phyloP scores from a whole-genome alignment of 2,329 filamentous ascomycete genomes.

The Aspergillus glaucus region DNA sequence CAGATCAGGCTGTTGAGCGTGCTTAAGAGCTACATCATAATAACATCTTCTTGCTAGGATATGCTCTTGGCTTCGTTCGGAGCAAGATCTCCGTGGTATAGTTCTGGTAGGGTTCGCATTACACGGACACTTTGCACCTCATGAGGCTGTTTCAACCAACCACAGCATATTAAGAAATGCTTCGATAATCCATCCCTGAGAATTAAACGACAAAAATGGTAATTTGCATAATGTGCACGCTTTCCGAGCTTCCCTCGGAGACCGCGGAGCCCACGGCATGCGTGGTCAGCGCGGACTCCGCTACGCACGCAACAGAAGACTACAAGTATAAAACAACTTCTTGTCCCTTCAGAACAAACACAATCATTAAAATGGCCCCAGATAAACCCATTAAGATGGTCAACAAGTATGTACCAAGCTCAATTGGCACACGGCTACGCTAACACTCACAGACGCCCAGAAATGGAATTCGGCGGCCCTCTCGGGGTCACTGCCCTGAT shows the following conservation, averaged over 20 bases:
- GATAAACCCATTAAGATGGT: not conserved
- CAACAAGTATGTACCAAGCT: not conserved
- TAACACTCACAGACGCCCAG: not conserved
- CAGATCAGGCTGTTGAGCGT: too few relatives aligned
- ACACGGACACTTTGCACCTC: too few relatives aligned
- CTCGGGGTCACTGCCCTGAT: conserved; percentile 72
- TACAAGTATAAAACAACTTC: not conserved
- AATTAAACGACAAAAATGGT: too few relatives aligned
- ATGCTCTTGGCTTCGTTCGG: too few relatives aligned
- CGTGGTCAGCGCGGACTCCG: not conserved
- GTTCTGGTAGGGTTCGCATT: too few relatives aligned
- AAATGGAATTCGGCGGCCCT: conserved; percentile 77
- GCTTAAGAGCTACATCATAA: too few relatives aligned
- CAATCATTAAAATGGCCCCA: not conserved
- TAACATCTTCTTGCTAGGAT: too few relatives aligned
- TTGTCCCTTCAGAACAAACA: not conserved
- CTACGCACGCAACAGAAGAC: not conserved
- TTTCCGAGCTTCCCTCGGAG: conserved; percentile 5
- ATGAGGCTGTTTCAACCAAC: too few relatives aligned
- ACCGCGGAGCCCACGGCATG: not conserved
- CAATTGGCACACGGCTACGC: not conserved
- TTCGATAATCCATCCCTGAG: too few relatives aligned
- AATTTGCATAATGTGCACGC: too few relatives aligned
- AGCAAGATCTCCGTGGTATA: too few relatives aligned
- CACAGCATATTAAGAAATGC: too few relatives aligned